A percentile compares a stretch with the other conserved stretches of the same genome.
phyloP scores from a whole-genome alignment of 1,139 yeast genomes.

The Saccharomyces hybrid region DNA sequence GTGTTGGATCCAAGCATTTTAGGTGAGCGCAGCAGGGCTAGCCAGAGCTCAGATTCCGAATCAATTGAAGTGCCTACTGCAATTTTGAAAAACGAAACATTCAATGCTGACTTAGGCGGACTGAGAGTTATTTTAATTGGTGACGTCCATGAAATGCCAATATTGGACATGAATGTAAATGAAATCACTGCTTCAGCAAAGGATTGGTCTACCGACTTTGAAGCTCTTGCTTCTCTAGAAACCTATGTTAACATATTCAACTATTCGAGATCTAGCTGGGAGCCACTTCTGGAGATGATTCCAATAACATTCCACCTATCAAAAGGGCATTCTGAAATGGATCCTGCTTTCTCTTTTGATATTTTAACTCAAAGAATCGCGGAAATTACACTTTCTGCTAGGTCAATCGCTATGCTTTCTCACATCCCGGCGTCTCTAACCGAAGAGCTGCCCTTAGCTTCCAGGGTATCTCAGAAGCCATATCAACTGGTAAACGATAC shows the following conservation, averaged over 20 bases:
- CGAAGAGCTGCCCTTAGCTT: constrained; percentile 43
- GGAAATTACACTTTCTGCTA: constrained; percentile 73
- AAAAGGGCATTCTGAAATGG: constrained; percentile 37
- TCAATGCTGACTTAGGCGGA: constrained; percentile 70
- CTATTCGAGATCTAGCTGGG: constrained; percentile 93
- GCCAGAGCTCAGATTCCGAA: constrained; percentile 30
- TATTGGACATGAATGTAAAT: constrained; percentile 68
- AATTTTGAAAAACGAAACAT: constrained; percentile 60
- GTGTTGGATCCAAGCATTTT: constrained; percentile 61
- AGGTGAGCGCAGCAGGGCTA: constrained; percentile 25
- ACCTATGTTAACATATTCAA: constrained; percentile 76
- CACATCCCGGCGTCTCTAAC: constrained; percentile 54
- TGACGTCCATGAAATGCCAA: constrained; percentile 88
- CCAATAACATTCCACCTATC: constrained; percentile 68
- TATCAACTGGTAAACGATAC: constrained; percentile 78
- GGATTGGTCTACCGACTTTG: constrained; percentile 87
- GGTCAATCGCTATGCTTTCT: constrained; percentile 70
- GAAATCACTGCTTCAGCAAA: constrained; percentile 66
- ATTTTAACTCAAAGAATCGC: constrained; percentile 67
- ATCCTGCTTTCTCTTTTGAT: constrained; percentile 42
- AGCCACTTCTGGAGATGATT: constrained; percentile 87
- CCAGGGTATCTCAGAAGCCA: constrained; percentile 78
- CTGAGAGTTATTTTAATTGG: constrained; percentile 82
- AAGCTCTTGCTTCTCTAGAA: constrained; percentile 62
- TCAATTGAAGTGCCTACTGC: constrained; percentile 11